Percentiles rank a stretch among this genome's conserved stretches.
Evolutionary conservation across 306 rosid genomes (phyloP).

Genomic region (Inga oerstediana): DNA sequence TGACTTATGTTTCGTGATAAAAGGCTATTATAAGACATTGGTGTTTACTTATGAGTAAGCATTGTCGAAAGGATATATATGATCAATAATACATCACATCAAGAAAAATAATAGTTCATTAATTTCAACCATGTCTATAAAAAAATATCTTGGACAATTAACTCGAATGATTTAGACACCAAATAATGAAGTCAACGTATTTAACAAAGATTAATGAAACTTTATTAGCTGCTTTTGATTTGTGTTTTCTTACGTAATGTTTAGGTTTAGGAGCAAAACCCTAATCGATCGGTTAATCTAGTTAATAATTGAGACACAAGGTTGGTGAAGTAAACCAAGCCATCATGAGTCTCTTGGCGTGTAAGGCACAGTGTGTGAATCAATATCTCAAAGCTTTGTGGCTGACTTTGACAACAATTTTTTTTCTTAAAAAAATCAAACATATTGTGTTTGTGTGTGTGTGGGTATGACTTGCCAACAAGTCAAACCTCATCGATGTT

Average conservation of each 20-base stretch:
- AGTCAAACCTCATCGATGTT: conserved; percentile 3
- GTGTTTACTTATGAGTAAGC: conserved; percentile 60
- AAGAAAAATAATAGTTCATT: neutral
- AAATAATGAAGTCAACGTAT: neutral
- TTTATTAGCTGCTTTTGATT: neutral
- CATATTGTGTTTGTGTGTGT: conserved; percentile 14
- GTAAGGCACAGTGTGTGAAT: conserved; percentile 35
- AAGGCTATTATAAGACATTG: conserved; percentile 6
- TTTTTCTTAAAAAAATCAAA: neutral
- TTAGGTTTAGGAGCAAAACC: neutral
- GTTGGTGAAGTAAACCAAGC: conserved; percentile 38
- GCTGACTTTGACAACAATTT: conserved; percentile 46
- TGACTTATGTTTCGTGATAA: conserved; percentile 36
- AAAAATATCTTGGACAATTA: conserved; percentile 31
- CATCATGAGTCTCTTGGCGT: conserved; percentile 38
- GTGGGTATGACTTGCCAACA: neutral
- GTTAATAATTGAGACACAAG: conserved; percentile 24
- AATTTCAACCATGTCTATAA: conserved; percentile 1
- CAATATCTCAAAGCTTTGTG: conserved; percentile 36
- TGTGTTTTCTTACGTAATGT: neutral
- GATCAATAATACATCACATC: conserved; percentile 51
- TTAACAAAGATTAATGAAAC: neutral
- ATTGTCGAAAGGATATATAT: neutral
- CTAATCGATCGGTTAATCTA: neutral
- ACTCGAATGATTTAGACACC: conserved; percentile 12